These are phyloP conservation scores for Pseudopithomyces maydicus DNA, from an alignment of 2,329 filamentous ascomycete species.

Conservation along the genomic window DNA sequence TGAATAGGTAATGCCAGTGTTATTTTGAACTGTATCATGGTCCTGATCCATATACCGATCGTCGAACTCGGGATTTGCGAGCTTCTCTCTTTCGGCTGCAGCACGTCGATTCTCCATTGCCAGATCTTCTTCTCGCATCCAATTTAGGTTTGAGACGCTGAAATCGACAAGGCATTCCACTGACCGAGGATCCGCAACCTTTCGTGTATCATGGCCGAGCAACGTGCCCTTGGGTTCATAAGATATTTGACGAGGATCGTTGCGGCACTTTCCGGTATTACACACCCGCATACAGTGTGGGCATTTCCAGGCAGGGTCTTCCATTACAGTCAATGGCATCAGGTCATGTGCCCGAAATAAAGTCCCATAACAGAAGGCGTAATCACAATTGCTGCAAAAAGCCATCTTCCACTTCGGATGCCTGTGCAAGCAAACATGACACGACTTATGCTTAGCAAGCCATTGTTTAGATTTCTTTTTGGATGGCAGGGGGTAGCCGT, in stretches of 20 bases:
- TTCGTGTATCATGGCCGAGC: conserved; percentile 87
- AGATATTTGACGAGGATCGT: conserved; percentile 69
- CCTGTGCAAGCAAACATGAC: conserved; percentile 82
- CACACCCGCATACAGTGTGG: conserved; percentile 86
- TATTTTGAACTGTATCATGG: conserved; percentile 26
- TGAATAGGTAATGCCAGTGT: conserved; percentile 51
- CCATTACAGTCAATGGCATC: conserved; percentile 81
- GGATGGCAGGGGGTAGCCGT: conserved; percentile 65
- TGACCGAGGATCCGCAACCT: conserved; percentile 87
- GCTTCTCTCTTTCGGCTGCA: conserved; percentile 60
- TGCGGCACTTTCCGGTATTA: conserved; percentile 81
- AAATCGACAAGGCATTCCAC: conserved; percentile 92
- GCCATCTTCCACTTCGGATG: conserved; percentile 87
- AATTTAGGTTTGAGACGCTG: conserved; percentile 82
- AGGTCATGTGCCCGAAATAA: conserved; percentile 90
- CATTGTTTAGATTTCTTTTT: conserved; percentile 61
- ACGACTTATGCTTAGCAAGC: conserved; percentile 60
- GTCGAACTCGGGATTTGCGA: conserved; percentile 51
- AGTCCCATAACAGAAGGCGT: conserved; percentile 90
- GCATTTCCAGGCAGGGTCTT: conserved; percentile 83
- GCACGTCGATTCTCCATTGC: conserved; percentile 55
- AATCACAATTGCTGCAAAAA: conserved; percentile 74
- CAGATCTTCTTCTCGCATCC: conserved; percentile 67
- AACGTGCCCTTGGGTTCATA: conserved; percentile 88
- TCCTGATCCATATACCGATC: conserved; percentile 53